A percentile compares a stretch with the other conserved stretches of the same genome.
phyloP scores from a whole-genome alignment of 225 moss, liverwort and hornwort genomes.

The Antitrichia curtipendula region DNA sequence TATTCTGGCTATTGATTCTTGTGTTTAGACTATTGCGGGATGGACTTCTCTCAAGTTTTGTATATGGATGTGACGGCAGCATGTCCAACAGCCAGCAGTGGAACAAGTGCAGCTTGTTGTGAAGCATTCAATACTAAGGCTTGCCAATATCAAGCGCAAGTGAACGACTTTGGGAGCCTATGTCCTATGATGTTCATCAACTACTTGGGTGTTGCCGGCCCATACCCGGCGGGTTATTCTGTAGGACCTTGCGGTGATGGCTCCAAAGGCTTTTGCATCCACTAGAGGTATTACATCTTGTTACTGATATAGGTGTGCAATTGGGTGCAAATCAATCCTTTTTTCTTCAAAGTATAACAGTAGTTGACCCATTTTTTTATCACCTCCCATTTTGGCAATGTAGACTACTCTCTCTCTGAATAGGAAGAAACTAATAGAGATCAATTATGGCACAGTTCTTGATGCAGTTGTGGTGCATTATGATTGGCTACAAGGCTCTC shows the following conservation, averaged over 20 bases:
- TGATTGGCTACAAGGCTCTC: too few relatives aligned
- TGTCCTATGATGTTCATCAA: slow-evolving; percentile 42
- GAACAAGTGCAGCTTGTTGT: slow-evolving; percentile 16
- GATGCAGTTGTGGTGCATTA: too few relatives aligned
- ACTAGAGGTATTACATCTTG: not conserved
- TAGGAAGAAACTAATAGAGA: too few relatives aligned
- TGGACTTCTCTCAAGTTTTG: slow-evolving; percentile 15
- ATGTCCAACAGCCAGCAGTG: not conserved
- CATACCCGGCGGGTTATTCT: slow-evolving; percentile 13
- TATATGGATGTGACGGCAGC: slow-evolving; percentile 21
- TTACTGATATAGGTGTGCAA: too few relatives aligned
- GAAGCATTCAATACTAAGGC: slow-evolving; percentile 25
- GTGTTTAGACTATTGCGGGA: not conserved
- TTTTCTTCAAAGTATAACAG: not conserved
- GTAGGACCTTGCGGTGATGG: slow-evolving; percentile 25
- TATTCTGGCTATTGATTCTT: not conserved
- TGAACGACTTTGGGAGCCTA: slow-evolving; percentile 24
- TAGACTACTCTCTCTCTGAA: too few relatives aligned
- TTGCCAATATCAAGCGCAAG: slow-evolving; percentile 17
- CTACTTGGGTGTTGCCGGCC: slow-evolving; percentile 12
- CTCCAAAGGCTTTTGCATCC: slow-evolving; percentile 26
- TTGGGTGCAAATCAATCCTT: too few relatives aligned
- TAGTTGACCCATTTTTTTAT: too few relatives aligned
- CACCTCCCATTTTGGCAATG: too few relatives aligned
- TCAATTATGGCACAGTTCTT: too few relatives aligned